These are phyloP conservation scores for Phytopythium montanum DNA, from an alignment of 352 stramenopile species.

Conservation along the genomic window DNA sequence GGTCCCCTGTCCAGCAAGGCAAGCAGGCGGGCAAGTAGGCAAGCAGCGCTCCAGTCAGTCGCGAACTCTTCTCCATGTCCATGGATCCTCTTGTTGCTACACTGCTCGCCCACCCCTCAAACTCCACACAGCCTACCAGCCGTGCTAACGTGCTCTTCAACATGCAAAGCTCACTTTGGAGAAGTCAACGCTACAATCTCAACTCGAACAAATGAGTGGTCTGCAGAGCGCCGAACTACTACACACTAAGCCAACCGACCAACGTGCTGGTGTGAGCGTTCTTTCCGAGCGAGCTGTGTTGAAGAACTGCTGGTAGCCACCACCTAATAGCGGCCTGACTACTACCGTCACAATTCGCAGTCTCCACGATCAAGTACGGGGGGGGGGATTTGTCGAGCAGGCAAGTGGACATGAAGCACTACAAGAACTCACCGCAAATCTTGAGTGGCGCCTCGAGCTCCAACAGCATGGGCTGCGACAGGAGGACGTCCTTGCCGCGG, in stretches of 20 bases:
- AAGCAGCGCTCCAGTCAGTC: neutral
- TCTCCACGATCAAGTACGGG: neutral
- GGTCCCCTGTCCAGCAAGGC: conserved; percentile 68
- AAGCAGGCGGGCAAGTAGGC: too few relatives aligned
- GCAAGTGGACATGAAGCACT: neutral
- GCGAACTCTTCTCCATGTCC: neutral
- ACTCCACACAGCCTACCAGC: neutral
- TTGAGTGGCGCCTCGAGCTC: conserved; percentile 97
- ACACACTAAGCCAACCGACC: too few relatives aligned
- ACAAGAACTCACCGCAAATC: conserved; percentile 75
- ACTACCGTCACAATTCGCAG: neutral
- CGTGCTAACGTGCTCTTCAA: neutral
- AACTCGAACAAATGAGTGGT: too few relatives aligned
- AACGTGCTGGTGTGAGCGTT: too few relatives aligned
- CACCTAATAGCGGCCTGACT: neutral
- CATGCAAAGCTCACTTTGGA: neutral
- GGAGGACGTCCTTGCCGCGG: conserved; percentile 93
- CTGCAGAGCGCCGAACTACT: too few relatives aligned
- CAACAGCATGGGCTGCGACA: conserved; percentile 95
- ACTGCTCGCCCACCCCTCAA: neutral
- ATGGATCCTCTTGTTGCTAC: neutral
- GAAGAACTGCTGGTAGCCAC: neutral
- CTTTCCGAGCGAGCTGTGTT: too few relatives aligned
- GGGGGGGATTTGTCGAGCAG: neutral
- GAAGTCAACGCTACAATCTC: too few relatives aligned